phyloP scores from a whole-genome alignment of 2,329 filamentous ascomycete genomes.

The Trichoderma gracile region DNA sequence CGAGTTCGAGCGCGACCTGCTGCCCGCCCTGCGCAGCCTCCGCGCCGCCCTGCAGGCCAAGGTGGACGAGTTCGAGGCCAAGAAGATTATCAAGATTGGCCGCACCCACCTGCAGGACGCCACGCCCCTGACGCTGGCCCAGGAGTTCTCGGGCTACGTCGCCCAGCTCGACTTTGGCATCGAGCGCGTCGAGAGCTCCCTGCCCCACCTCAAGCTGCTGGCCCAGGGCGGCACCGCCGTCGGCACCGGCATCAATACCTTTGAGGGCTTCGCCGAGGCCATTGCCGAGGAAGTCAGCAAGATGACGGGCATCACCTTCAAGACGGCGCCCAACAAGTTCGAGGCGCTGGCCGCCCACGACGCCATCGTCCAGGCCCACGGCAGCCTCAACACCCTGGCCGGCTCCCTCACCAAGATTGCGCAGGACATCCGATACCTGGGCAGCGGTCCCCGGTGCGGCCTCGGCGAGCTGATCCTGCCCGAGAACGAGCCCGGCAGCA shows the following conservation, averaged over 20 bases:
- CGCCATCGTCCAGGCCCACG: slow-evolving; percentile 90
- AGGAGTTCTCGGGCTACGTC: slow-evolving; percentile 98
- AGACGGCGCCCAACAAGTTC: slow-evolving; percentile 98
- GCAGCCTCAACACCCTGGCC: slow-evolving; percentile 90
- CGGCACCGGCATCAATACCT: slow-evolving; percentile 96
- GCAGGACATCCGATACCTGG: slow-evolving; percentile 95
- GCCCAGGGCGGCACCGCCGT: slow-evolving; percentile 97
- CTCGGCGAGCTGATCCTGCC: slow-evolving; percentile 90
- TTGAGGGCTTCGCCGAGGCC: slow-evolving; percentile 90
- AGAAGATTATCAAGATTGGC: slow-evolving; percentile 97
- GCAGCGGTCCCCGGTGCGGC: slow-evolving; percentile 92
- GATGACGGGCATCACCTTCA: slow-evolving; percentile 90
- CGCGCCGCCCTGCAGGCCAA: slow-evolving; percentile 84
- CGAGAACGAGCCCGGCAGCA: slow-evolving; percentile 96
- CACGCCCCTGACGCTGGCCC: slow-evolving; percentile 89
- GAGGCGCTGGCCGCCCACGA: slow-evolving; percentile 96
- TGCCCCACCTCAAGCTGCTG: slow-evolving; percentile 82
- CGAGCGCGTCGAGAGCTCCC: slow-evolving; percentile 76
- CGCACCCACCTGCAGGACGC: slow-evolving; percentile 97
- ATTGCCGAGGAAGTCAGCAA: slow-evolving; percentile 88
- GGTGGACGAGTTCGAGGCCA: slow-evolving; percentile 79
- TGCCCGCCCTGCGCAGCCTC: slow-evolving; percentile 80
- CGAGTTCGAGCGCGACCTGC: slow-evolving; percentile 81
- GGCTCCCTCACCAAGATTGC: slow-evolving; percentile 95
- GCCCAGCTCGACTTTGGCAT: slow-evolving; percentile 91